These are phyloP conservation scores for Dothiorella sarmentorum DNA, from an alignment of 2,329 filamentous ascomycete genomes.

Conservation along the genomic window DNA sequence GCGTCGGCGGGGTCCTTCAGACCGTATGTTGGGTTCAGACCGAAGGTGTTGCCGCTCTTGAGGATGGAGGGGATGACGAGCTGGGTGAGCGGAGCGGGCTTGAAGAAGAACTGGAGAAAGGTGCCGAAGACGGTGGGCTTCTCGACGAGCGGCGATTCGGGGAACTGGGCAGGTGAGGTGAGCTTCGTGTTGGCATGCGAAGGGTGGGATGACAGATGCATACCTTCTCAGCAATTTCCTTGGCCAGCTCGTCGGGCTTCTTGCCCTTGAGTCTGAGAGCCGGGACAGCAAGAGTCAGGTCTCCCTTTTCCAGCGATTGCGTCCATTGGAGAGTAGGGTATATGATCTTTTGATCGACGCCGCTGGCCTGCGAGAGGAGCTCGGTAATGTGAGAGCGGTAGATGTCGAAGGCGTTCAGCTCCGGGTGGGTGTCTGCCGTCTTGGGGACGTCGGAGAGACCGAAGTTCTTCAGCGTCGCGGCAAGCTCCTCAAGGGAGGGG, in stretches of 20 bases:
- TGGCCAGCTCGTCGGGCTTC: slow-evolving; percentile 55
- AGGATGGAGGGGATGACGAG: slow-evolving; percentile 69
- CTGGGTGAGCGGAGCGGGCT: slow-evolving; percentile 61
- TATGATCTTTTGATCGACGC: slow-evolving; percentile 67
- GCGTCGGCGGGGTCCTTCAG: slow-evolving; percentile 61
- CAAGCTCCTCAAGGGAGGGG: slow-evolving; percentile 34
- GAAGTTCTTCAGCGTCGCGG: slow-evolving; percentile 34
- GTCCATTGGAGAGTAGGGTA: slow-evolving; percentile 78
- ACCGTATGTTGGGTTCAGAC: slow-evolving; percentile 58
- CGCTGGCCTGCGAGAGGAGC: slow-evolving; percentile 64
- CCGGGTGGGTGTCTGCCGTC: slow-evolving; percentile 51
- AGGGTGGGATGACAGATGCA: background rate
- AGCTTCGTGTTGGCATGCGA: background rate
- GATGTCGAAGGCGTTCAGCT: slow-evolving; percentile 72
- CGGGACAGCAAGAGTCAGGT: slow-evolving; percentile 73
- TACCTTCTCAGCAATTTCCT: slow-evolving; percentile 52
- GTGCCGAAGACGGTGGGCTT: slow-evolving; percentile 65
- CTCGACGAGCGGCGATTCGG: slow-evolving; percentile 69
- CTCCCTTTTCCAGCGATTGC: slow-evolving; percentile 73
- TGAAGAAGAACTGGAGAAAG: slow-evolving; percentile 79
- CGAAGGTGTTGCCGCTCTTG: slow-evolving; percentile 58
- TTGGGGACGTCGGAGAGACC: slow-evolving; percentile 39
- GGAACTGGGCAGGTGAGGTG: slow-evolving; percentile 53
- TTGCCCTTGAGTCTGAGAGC: slow-evolving; percentile 71
- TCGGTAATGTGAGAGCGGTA: slow-evolving; percentile 75